Base-by-base conservation (phyloP, 1,139 yeast species). In the Nadsonia starkeyi-henricii region DNA sequence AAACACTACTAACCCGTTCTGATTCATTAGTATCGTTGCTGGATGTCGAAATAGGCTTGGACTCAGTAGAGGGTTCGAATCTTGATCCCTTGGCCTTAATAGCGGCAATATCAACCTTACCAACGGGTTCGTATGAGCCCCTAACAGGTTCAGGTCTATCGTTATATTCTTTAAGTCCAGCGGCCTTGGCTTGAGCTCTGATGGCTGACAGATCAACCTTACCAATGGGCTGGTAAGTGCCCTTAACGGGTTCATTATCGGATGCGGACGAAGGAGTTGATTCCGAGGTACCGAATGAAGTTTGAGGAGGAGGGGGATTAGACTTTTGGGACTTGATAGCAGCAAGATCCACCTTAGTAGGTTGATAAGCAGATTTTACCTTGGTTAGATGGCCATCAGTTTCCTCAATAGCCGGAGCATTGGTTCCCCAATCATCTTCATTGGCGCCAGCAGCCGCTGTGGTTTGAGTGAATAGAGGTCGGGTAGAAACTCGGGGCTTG, bases 361-460 rank as follows among this genome's bases (percentile, higher is more conserved):
- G 86, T 58, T 74, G 75, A 63, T 82, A 82, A n/a, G 86, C 79
- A 13, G 85, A 71, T 30, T 82, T 78, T 21, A 77, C 77, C 57
- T 62, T 72, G 71, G 64, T 70, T 42, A 62, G 51, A 18, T 42
- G 45, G 23, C 51, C 50, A 67, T 52, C 70, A 61, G 63, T 75
- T 70, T 57, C 54, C 65, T 70, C 66, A 23, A 55, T 56, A 12
- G 62, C 61, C 1, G 64, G 61, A 3, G 70, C 67, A 47, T 79
- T 85, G 42, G 71, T 72, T 47, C 70, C 73, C 89, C 91, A 83
- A 52, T 76, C 80, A 30, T 68, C 70, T 54, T 65, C 72, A 47
- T 60, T 55, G 20, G 71, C 68, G 9, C 65, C 69, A n/a, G 60
- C 55, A 20, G 54, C 47, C 8, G 63, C 57, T 5, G 59, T 53